Evolutionary conservation across 1,139 yeast species (phyloP).

Genomic region (Wickerhamiella pararugosa): DNA sequence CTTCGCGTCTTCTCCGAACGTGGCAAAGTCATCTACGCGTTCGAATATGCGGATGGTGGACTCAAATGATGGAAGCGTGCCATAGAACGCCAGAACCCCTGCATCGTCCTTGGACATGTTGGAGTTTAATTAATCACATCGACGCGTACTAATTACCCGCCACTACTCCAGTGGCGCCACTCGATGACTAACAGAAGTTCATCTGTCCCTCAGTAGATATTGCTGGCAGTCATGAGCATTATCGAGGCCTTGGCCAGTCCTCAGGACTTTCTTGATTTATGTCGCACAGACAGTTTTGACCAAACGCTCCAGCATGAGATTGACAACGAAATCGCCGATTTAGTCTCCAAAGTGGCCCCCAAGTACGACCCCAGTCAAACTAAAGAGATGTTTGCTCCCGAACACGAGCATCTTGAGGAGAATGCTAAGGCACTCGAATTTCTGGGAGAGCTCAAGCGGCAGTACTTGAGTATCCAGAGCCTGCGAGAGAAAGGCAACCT

Average conservation of each 20-base stretch:
- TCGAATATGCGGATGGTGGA: constrained; percentile 52
- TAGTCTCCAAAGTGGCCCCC: not conserved
- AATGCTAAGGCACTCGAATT: not conserved
- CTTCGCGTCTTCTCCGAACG: constrained; percentile 61
- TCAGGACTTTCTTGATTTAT: not conserved
- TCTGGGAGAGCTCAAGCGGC: not conserved
- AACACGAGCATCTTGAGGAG: not conserved
- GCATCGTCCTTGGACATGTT: constrained; percentile 4
- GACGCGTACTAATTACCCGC: not conserved
- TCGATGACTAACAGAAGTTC: no score
- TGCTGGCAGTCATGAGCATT: no score
- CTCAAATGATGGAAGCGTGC: not conserved
- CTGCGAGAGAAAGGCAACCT: not conserved
- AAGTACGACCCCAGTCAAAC: not conserved
- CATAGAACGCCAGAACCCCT: not conserved
- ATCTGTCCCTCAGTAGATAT: no score
- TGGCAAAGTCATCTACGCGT: constrained; percentile 63
- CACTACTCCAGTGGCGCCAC: no score
- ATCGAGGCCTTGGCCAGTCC: no score
- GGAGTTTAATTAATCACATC: not conserved
- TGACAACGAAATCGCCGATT: not conserved
- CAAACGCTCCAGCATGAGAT: not conserved
- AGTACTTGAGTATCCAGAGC: not conserved
- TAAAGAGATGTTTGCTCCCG: not conserved
- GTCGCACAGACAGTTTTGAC: not conserved